Evolutionary conservation across 2,329 filamentous ascomycete species (phyloP).

Genomic region (Coniella vitis): DNA sequence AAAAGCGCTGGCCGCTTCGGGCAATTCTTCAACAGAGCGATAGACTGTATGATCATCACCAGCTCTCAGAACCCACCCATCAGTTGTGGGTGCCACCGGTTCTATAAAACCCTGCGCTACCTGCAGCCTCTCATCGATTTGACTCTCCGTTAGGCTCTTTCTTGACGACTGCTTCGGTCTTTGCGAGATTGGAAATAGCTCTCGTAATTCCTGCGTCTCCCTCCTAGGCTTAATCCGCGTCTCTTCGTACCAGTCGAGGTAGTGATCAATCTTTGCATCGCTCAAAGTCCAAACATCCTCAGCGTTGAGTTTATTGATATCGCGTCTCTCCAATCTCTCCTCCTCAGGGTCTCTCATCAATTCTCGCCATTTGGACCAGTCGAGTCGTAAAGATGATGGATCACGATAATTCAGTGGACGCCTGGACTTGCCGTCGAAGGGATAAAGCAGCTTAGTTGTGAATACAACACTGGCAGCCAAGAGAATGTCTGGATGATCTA

Average conservation of each 20-base stretch:
- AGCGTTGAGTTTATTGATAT: conserved; percentile 22
- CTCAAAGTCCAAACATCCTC: conserved; percentile 40
- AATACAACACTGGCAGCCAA: conserved; percentile 66
- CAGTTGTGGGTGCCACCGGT: conserved; percentile 14
- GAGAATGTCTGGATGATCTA: conserved; percentile 67
- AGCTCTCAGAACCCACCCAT: conserved; percentile 20
- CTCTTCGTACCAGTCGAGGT: conserved; percentile 72
- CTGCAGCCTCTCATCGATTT: conserved; percentile 21
- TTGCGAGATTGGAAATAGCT: conserved; percentile 27
- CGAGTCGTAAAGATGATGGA: conserved; percentile 51
- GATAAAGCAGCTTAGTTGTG: conserved; percentile 71
- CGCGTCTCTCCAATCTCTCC: conserved; percentile 19
- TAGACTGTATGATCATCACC: conserved; percentile 30
- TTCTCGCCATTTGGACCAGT: conserved; percentile 67
- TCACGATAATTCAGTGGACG: conserved; percentile 45
- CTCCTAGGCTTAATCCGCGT: conserved; percentile 26
- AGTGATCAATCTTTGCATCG: conserved; percentile 59
- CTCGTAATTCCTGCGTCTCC: conserved; percentile 27
- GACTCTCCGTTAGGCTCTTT: conserved; percentile 18
- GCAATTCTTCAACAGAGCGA: conserved; percentile 34
- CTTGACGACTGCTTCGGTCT: not conserved
- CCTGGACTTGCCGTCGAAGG: conserved; percentile 56
- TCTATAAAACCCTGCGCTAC: conserved; percentile 22
- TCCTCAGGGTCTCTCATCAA: conserved; percentile 32
- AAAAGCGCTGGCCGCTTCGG: conserved; percentile 32